Evolutionary conservation across 371 early-diverging fungal species (phyloP).

Genomic region (Actinomucor elegans): DNA sequence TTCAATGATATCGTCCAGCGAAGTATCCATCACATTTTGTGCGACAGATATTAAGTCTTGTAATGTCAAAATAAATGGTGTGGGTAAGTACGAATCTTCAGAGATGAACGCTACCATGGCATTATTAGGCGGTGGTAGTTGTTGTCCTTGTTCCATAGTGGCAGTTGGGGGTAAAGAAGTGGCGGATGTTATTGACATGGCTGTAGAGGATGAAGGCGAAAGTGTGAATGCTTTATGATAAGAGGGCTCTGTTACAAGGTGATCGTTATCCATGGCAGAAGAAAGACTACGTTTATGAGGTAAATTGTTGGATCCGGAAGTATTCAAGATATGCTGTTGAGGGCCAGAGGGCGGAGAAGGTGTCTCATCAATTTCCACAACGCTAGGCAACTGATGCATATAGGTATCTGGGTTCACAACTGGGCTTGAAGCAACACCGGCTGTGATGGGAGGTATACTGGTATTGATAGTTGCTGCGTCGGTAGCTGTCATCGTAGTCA

Average conservation of each 20-base stretch:
- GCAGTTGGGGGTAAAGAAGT: background rate
- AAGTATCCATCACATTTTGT: slow-evolving; percentile 58
- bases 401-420: background rate
- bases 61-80: slow-evolving; percentile 59
- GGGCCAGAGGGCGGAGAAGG: background rate
- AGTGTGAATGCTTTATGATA: background rate
- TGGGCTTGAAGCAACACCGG: background rate
- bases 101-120: slow-evolving; percentile 51
- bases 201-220: background rate
- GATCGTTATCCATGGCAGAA: slow-evolving; percentile 10
- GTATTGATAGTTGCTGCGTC: too few species aligned
- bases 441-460: background rate
- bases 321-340: background rate
- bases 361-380: slow-evolving; percentile 16
- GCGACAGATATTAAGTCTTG: slow-evolving; percentile 59
- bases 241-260: background rate
- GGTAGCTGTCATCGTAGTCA: background rate
- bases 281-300: slow-evolving; percentile 27
- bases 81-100: slow-evolving; percentile 61
- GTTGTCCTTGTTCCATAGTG: background rate
- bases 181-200: background rate
- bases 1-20: slow-evolving; percentile 52
- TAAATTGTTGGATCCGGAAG: slow-evolving; percentile 10
- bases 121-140: background rate
- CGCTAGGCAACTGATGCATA: slow-evolving; percentile 8